A percentile compares a stretch with the other conserved stretches of the same genome.
Conservation (phyloP, 2,329 filamentous ascomycete species). For the Sarocladiaceae sp. region DNA sequence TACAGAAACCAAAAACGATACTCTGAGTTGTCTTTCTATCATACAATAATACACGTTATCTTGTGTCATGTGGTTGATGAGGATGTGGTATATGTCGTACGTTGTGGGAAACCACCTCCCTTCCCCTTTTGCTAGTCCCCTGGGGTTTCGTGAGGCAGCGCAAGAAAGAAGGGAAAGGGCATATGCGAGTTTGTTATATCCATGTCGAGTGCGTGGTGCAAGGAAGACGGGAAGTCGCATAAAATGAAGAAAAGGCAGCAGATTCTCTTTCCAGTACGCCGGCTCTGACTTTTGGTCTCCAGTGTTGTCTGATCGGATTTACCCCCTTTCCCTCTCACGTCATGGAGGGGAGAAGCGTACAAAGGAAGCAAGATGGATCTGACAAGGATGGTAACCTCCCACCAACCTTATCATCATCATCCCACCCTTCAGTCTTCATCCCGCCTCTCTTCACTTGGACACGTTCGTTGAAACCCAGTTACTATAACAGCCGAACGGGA, state of each 20-base stretch:
- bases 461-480: no score
- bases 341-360: neutral
- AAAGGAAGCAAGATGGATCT: neutral
- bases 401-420: no score
- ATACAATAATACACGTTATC: slow-evolving; percentile 11
- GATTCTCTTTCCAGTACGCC: slow-evolving; percentile 7
- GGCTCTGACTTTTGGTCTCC: slow-evolving; percentile 4
- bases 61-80: slow-evolving; percentile 2
- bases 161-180: neutral
- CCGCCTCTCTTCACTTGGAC: neutral
- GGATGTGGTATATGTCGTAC: neutral
- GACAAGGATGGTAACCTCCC: neutral
- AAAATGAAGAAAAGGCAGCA: neutral
- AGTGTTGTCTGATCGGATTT: neutral
- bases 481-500: no score
- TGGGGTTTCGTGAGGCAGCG: no score
- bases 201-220: no score
- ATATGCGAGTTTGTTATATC: no score
- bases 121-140: no score
- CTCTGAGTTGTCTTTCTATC: slow-evolving; percentile 9
- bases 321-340: no score
- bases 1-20: neutral
- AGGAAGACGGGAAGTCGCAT: neutral
- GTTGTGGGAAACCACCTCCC: neutral
- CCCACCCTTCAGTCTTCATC: neutral